Base-by-base conservation (phyloP, 768 basidiomycete genomes). In the Tephrocybe rancida region DNA sequence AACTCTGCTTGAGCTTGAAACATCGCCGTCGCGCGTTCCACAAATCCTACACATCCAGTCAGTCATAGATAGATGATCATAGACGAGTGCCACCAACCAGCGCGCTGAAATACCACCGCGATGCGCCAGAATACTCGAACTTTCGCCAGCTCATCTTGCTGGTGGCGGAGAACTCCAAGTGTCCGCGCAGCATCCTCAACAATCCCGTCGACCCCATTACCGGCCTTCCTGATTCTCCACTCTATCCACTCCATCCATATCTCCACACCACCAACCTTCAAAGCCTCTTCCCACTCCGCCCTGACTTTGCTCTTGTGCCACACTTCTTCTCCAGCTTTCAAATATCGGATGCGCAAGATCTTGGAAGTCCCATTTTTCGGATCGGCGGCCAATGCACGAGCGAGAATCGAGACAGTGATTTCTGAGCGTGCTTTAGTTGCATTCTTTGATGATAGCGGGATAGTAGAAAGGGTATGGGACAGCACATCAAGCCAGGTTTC, bases 1-100 rank as follows among this genome's bases (percentile, higher is more conserved):
- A 92, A 61, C 70, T 93, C 92, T 14, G 86, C 82, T 68, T 94
- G 89, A 9, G 89, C 90, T 66, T 94, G 92, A 61, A 92, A 88
- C 62, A 92, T 72, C 3, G 90, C 90, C 48, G 77, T 84, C 11
- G 88, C 86, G 44, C 87, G 82, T 69, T 94, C 92, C 38, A 75
- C 57, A 57, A 80, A 92, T 11, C 91, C 90, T 92, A 60, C 24
- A 62, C 10, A 53, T 16, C 44, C 47, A 54, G 18, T 44, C 56
- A 44, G 53, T 26, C 48, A 50, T 55, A 35, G 37, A 29, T 4
- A 48, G 30, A 25, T 19, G 3, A 13, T 22, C 32, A 25, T 11
- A 44, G 14, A 41, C 32, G 14, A 37, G 34, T 37, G 48, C n/a
- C 35, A 59, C 66, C 50, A 56, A 89, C 90, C 91, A 66, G 92